Evolutionary conservation across 345 rosid genomes (phyloP).

Genomic region (Fremontodendron californicum): DNA sequence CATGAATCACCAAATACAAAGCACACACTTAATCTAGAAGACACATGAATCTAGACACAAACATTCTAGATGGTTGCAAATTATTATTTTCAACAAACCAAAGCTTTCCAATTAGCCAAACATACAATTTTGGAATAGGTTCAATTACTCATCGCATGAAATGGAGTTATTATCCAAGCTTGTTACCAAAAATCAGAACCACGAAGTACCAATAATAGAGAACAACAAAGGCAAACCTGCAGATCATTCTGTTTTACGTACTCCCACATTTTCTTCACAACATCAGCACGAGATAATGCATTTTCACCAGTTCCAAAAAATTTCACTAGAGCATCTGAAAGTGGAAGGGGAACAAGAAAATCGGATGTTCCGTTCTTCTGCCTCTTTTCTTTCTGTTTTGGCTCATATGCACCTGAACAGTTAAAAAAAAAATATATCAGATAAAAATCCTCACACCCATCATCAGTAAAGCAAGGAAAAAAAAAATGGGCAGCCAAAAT

Average conservation of each 20-base stretch:
- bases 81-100: too few species aligned
- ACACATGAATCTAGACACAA: too few species aligned
- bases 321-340: too few species aligned
- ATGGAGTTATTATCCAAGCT: not conserved
- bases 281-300: too few species aligned
- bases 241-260: conserved; percentile 59
- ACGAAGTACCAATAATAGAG: not conserved
- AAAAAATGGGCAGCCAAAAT: not conserved
- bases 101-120: too few species aligned
- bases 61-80: too few species aligned
- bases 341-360: conserved; percentile 51
- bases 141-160: not conserved
- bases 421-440: not conserved
- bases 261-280: too few species aligned
- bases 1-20: too few species aligned
- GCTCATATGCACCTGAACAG: conserved; percentile 38
- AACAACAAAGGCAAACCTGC: conserved; percentile 37
- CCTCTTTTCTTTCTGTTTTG: conserved; percentile 41
- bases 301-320: too few species aligned
- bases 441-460: conserved; percentile 5
- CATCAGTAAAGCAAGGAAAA: not conserved
- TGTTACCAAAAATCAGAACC: too few species aligned
- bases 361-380: conserved; percentile 48
- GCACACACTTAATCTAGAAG: too few species aligned
- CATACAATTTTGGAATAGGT: not conserved